Evolutionary conservation across 108 stramenopile genomes (phyloP).

Genomic region (Parietichytrium sp.): DNA sequence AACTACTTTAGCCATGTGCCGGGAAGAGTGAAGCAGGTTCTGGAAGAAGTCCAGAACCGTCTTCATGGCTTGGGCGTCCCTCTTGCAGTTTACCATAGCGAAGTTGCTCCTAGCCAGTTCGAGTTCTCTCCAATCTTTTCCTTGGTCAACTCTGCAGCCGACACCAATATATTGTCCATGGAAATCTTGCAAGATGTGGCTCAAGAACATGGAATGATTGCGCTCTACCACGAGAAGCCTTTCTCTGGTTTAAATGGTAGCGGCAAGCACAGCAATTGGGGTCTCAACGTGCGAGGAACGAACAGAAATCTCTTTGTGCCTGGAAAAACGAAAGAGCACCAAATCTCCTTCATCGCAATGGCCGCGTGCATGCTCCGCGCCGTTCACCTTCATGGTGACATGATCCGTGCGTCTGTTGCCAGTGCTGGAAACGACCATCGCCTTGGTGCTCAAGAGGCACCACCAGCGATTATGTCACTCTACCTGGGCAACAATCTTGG

Average conservation of each 20-base stretch:
- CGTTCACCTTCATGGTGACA: conserved; percentile 87
- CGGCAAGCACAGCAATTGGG: conserved; percentile 97
- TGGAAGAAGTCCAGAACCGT: conserved; percentile 83
- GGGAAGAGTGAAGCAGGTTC: conserved; percentile 74
- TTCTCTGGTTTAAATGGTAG: conserved; percentile 90
- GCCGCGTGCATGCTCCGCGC: conserved; percentile 86
- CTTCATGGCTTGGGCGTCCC: conserved; percentile 82
- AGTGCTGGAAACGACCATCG: conserved; percentile 93
- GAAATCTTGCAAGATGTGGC: conserved; percentile 91
- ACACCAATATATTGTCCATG: conserved; percentile 93
- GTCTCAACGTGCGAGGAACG: conserved; percentile 62
- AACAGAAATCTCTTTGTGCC: conserved; percentile 79
- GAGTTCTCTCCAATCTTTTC: conserved; percentile 88
- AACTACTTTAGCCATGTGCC: conserved; percentile 85
- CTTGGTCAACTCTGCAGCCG: conserved; percentile 81
- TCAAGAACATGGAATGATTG: conserved; percentile 81
- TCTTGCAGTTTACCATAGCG: conserved; percentile 86
- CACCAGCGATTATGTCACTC: conserved; percentile 89
- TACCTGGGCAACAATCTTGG: conserved; percentile 85
- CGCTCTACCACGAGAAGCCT: conserved; percentile 93
- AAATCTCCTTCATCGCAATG: conserved; percentile 77
- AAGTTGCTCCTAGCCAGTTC: conserved; percentile 92
- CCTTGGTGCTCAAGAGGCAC: conserved; percentile 90
- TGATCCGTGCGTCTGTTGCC: conserved; percentile 87
- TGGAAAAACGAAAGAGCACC: conserved; percentile 62